A percentile compares a stretch with the other conserved stretches of the same genome.
Evolutionary conservation across 768 basidiomycete species (phyloP).

Genomic region (Macrocybe gigantea): DNA sequence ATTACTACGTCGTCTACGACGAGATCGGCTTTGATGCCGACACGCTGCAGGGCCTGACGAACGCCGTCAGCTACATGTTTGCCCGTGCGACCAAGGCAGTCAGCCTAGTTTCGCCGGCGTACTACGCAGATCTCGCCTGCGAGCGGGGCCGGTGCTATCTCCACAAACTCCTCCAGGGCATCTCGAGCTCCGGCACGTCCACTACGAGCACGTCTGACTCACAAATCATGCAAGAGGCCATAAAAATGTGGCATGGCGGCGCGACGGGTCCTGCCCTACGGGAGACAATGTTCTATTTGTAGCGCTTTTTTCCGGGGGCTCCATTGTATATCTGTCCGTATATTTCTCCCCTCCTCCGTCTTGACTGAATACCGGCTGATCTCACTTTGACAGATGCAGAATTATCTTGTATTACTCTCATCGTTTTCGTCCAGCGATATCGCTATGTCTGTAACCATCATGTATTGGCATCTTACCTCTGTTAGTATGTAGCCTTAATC

Average conservation of each 20-base stretch:
- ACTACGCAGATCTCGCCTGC: slow-evolving; percentile 71
- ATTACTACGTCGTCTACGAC: slow-evolving; percentile 80
- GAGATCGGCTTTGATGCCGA: slow-evolving; percentile 68
- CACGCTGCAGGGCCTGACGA: slow-evolving; percentile 63
- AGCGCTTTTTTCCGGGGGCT: slow-evolving; percentile 1
- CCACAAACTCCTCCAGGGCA: slow-evolving; percentile 61
- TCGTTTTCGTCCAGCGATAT: too few relatives aligned
- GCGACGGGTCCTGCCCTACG: slow-evolving; percentile 44
- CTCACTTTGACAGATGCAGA: too few relatives aligned
- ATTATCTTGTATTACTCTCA: too few relatives aligned
- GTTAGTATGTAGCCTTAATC: too few relatives aligned
- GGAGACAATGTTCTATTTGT: slow-evolving; percentile 79
- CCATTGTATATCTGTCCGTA: not conserved
- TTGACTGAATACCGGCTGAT: too few relatives aligned
- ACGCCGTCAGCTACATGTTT: slow-evolving; percentile 72
- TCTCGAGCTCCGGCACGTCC: slow-evolving; percentile 25
- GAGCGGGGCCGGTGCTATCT: slow-evolving; percentile 68
- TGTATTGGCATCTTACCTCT: too few relatives aligned
- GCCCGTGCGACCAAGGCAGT: slow-evolving; percentile 86
- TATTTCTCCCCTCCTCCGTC: not conserved
- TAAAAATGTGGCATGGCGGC: slow-evolving; percentile 48
- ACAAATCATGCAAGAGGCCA: slow-evolving; percentile 48
- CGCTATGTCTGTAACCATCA: too few relatives aligned
- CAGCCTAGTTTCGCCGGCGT: slow-evolving; percentile 75
- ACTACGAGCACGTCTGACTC: slow-evolving; percentile 37